Evolutionary conservation across 176 grass and related monocot species (phyloP).

Genomic region (Avena eriantha): DNA sequence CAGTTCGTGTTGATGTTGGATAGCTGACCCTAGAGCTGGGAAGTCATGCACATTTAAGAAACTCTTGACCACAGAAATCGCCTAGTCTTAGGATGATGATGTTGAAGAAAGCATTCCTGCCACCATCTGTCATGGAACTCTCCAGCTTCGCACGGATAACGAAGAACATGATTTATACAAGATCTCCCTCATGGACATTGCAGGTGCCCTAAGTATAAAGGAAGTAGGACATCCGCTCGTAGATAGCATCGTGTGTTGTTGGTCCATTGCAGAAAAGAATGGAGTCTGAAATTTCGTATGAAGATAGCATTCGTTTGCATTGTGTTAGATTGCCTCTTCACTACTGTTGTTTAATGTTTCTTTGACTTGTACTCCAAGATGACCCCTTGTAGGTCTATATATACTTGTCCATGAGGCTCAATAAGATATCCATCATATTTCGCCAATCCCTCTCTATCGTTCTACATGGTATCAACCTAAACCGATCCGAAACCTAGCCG

Average conservation of each 20-base stretch:
- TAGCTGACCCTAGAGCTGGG: conserved; percentile 22
- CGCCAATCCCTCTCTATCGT: too few relatives aligned
- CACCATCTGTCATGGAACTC: conserved; percentile 46
- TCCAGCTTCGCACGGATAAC: conserved; percentile 45
- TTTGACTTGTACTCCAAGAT: too few relatives aligned
- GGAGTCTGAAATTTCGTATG: conserved; percentile 45
- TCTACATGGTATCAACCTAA: too few relatives aligned
- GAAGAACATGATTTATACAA: conserved; percentile 53
- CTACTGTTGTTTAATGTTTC: not conserved
- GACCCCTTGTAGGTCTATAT: too few relatives aligned
- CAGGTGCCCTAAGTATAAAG: conserved; percentile 43
- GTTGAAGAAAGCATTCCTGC: conserved; percentile 49
- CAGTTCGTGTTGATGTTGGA: conserved; percentile 50
- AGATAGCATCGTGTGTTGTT: conserved; percentile 48
- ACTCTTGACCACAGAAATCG: conserved; percentile 59
- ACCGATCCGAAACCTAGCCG: too few relatives aligned
- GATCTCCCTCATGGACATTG: conserved; percentile 52
- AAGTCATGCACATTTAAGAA: conserved; percentile 56
- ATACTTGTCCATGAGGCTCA: too few relatives aligned
- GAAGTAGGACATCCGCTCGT: conserved; percentile 40
- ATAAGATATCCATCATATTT: too few relatives aligned
- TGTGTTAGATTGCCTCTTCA: not conserved
- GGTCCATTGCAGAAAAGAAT: conserved; percentile 59
- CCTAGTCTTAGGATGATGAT: too few relatives aligned
- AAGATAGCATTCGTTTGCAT: not conserved